Evolutionary conservation across 1,139 yeast species (phyloP), one percentile per base, ranked within the genome.

Genomic region (Yamadazyma atmosphaerica): DNA sequence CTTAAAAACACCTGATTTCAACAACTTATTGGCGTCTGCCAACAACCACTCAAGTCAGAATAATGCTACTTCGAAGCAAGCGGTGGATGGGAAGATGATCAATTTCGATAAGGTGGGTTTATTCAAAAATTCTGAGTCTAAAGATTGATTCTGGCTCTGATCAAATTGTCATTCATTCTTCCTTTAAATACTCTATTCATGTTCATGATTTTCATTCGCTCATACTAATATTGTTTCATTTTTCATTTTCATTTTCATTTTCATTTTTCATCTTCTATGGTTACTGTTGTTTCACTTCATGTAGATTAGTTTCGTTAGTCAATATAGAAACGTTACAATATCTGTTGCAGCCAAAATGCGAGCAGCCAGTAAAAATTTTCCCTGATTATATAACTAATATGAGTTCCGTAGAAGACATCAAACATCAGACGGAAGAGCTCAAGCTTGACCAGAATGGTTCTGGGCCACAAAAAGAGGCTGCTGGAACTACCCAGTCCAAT

Each of bases 81-180:
- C 55, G 25, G 73, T 67, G 17, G 74, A 69, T 47, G 76, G 75
- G 9, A 69, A 68, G 45, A 64, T 70, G 66, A 63, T 70, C 38
- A 71, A 70, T 49, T 70, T 71, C 42, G 73, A 70, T 48, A 66
- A 64, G 43, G 70, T 64, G 19, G 55, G 55, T 4, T 43, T 51
- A 26, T 50, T 49, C 25, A 48, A 47, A 28, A 47, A 46, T 34
- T 15, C 45, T n/a, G 53, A 49, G 18, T 37, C 46, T 3, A 44
- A 43, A 35, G 51, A 46, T 14, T 45, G 39, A 33, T n/a, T n/a
- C n/a, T n/a, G n/a, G n/a, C n/a, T n/a, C n/a, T n/a, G n/a, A n/a
- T n/a, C n/a, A n/a, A n/a, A n/a, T n/a, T n/a, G n/a, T n/a, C n/a
- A n/a, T n/a, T n/a, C n/a, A n/a, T n/a, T n/a, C n/a, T n/a, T n/a